Base-by-base conservation (phyloP, 306 rosid genomes). In the Quercus parvula region DNA sequence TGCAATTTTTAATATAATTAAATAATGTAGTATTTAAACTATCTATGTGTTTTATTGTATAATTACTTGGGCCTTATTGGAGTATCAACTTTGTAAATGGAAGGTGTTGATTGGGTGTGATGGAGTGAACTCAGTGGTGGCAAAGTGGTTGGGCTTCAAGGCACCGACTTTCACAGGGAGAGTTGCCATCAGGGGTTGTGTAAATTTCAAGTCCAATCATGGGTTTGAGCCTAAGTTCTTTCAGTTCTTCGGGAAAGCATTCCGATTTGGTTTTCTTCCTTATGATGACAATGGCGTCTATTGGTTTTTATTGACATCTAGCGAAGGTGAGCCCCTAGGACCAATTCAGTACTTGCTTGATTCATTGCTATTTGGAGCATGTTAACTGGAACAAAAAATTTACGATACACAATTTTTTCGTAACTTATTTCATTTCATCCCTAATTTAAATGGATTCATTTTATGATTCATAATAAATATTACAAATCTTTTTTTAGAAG, bases 71-170 rank as follows among this genome's bases (percentile, higher is more conserved):
- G 33, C 73, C 22, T 46, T 4, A 58, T 14, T 74, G 25, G 30
- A 56, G 31, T n/a, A 64, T 56, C 3, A 1, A 11, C 66, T 46
- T 70, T 71, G 75, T 56, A 73, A 59, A 73, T 54, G n/a, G 24
- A 66, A 92, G 94, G 94, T 87, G 28, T 78, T 92, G 75, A 82
- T 94, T 28, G 98, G 97, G n/a, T 88, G 91, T 79, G 98, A 94
- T 84, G 94, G 98, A 82, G 91, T 94, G 64, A 94, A 94, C 84
- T 92, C 98, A 0, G 15, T 78, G 69, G 98, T 92, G 12, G 90
- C 91, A 33, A 88, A 85, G 81, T 91, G 93, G 91, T 71, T 94
- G 7, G 94, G 93, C 49, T 89, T 94, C 63, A 87, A 89, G 55
- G 75, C 79, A 27, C 85, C 93, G 0, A 54, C 81, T 24, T 81